Base-by-base conservation (phyloP, 352 stramenopile genomes). In the Pythium volutum region DNA sequence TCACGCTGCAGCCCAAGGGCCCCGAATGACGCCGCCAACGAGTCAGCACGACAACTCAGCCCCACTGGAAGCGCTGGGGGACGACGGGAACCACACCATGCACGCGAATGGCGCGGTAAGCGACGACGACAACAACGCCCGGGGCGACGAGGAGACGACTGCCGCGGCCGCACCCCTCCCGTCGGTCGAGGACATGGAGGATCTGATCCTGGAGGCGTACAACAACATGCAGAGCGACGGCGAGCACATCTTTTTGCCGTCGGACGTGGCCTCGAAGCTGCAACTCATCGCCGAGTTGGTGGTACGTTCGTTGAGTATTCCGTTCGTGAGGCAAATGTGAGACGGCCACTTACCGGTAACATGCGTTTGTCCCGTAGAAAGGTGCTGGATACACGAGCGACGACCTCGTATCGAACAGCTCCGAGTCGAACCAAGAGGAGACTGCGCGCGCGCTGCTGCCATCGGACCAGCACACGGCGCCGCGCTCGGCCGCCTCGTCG, bases 151-250 rank as follows among this genome's bases (percentile, higher is more conserved):
- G 2, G 76, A 67, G 23, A 64, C 60, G 29, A 50, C 73, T 50
- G 36, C 43, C 31, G 34, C 38, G 10, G 33, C 56, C 11, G 20
- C 31, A 22, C 11, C 56, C 7, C 36, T 72, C 50, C 73, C 70
- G 39, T 69, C 73, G 10, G 39, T 76, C 34, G 79, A 88, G 27
- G 63, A 54, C 49, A 73, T 92, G 55, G 80, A 92, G 63, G 74
- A 89, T 39, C 70, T 90, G 45, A 87, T 92, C 25, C 67, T 92
- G 10, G 83, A 92, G 60, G 83, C 83, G 38, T 92, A 92, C 66
- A 88, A 87, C 59, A 90, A 77, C 67, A 89, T 92, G 75, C 80
- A 92, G 65, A 90, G 79, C 55, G 83, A 92, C 49, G 83, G 81
- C 31, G 83, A 92, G 56, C 81, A 81, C 62, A 90, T 92, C 55